Evolutionary conservation across 768 basidiomycete genomes (phyloP).

Genomic region (Fistulinella prunicolor): DNA sequence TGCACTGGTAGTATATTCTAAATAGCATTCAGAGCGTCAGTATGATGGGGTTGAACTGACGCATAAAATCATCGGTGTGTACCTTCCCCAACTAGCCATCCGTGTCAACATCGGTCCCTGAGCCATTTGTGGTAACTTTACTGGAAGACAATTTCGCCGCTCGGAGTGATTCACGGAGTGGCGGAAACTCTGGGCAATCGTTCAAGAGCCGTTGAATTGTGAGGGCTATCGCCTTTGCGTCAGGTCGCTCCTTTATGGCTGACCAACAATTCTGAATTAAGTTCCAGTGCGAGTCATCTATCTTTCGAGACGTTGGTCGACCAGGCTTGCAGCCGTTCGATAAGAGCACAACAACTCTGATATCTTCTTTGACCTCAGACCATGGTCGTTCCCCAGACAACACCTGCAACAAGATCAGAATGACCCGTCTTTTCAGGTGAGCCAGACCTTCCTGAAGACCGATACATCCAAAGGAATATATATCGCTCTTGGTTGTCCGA

Average conservation of each 20-base stretch:
- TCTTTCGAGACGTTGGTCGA: neutral
- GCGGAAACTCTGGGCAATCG: no score
- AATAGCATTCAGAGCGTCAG: no score
- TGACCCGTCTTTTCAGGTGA: constrained; percentile 35
- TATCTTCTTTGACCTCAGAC: neutral
- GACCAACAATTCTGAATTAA: neutral
- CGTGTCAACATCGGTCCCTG: no score
- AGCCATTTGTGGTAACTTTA: no score
- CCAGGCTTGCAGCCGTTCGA: neutral
- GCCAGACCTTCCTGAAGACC: constrained; percentile 32
- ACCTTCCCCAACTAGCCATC: no score
- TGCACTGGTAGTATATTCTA: no score
- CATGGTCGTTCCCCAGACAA: constrained; percentile 6
- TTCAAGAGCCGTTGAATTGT: neutral
- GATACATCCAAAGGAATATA: constrained; percentile 30
- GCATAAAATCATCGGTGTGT: no score
- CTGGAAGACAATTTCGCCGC: no score
- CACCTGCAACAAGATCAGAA: neutral
- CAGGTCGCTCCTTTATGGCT: neutral
- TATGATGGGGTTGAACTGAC: no score
- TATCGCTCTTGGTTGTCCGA: no score
- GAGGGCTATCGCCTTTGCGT: neutral
- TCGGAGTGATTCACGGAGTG: no score
- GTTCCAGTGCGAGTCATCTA: neutral
- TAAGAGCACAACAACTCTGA: constrained; percentile 5